Evolutionary conservation across 177 flowering plant species (phyloP), one percentile per base, ranked within the genome.

Genomic region (Tripterygium wilfordii): DNA sequence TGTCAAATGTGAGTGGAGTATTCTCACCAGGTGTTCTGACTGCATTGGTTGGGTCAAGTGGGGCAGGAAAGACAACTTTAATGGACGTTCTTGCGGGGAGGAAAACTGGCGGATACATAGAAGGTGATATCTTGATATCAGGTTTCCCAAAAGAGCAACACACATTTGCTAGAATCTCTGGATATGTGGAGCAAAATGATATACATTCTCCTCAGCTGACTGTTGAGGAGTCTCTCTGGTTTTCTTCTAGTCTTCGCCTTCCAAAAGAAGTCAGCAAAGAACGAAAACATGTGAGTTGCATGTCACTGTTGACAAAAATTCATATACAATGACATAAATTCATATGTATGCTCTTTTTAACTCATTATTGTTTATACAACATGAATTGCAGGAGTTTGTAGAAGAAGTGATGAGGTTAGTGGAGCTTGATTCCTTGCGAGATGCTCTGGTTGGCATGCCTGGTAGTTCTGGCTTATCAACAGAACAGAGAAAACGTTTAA

Each of bases 81-180:
- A 88, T 91, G 98, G 98, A 91, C 64, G 96, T 88, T 25, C 83
- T 91, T 10, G 92, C 96, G 20, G 96, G 98, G 10, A 70, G 98
- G 55, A 91, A 91, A 65, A 88, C 98, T 32, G 88, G 95, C 52
- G 98, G 98, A 30, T 88, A 88, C 52, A 82, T 82, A 36, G 98
- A 91, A 71, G 98, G 96, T 12, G 88, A 83, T 37, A 80, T 91
- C 36, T 75, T 47, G 59, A 80, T 91, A 43, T 91, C 98, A 0
- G 98, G 98, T 19, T 59, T 72, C 56, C 88, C 83, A 14, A 91
- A 91, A 69, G 75, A 69, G 50, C 96, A 91, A 45, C 58, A 52
- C 1, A 88, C 98, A 12, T 91, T 91, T 75, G 96, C 96, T 17
- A 72, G 98, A 70, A 64, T 91, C 45, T 72, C 95, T 21, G 98